Percentiles rank a stretch among this genome's conserved stretches.
phyloP scores from a whole-genome alignment of 1,284 basidiomycete species.

The Filobasidium uniguttulatum region DNA sequence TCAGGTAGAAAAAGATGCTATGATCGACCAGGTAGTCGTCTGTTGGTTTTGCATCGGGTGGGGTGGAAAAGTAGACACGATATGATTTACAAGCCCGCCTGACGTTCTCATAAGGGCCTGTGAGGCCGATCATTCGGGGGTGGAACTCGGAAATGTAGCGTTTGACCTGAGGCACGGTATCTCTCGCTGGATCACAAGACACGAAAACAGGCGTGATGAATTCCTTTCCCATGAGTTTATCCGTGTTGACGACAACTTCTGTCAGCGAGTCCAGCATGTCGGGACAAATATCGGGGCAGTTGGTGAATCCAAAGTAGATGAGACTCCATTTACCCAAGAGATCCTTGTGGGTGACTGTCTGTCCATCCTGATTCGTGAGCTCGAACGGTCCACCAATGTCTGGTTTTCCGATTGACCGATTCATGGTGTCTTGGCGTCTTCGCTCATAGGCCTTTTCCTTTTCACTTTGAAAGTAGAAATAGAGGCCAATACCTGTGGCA shows the following conservation, averaged over 20 bases:
- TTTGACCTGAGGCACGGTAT: conserved; percentile 48
- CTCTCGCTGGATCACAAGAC: conserved; percentile 88
- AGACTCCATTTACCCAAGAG: conserved; percentile 68
- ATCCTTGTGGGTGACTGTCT: conserved; percentile 68
- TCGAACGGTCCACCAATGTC: conserved; percentile 82
- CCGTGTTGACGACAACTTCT: conserved; percentile 59
- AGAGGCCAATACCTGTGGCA: conserved; percentile 64
- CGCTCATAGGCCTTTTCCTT: conserved; percentile 65
- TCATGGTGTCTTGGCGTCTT: conserved; percentile 52
- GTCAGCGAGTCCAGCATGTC: conserved; percentile 96
- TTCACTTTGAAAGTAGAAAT: conserved; percentile 77
- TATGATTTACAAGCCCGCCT: conserved; percentile 88
- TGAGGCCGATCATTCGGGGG: conserved; percentile 73
- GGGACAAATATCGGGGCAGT: conserved; percentile 97
- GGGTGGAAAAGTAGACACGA: conserved; percentile 96
- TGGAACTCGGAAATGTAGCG: conserved; percentile 67
- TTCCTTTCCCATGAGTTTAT: conserved; percentile 48
- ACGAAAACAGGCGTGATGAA: conserved; percentile 76
- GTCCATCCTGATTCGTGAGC: conserved; percentile 53
- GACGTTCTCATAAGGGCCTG: conserved; percentile 70
- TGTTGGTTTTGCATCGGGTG: conserved; percentile 57
- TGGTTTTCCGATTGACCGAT: conserved; percentile 46
- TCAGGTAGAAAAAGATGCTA: conserved; percentile 91
- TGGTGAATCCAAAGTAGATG: conserved; percentile 94
- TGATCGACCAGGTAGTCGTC: conserved; percentile 94